Base-by-base conservation (phyloP, 2,329 filamentous ascomycete species). In the Cladosporium sp. region DNA sequence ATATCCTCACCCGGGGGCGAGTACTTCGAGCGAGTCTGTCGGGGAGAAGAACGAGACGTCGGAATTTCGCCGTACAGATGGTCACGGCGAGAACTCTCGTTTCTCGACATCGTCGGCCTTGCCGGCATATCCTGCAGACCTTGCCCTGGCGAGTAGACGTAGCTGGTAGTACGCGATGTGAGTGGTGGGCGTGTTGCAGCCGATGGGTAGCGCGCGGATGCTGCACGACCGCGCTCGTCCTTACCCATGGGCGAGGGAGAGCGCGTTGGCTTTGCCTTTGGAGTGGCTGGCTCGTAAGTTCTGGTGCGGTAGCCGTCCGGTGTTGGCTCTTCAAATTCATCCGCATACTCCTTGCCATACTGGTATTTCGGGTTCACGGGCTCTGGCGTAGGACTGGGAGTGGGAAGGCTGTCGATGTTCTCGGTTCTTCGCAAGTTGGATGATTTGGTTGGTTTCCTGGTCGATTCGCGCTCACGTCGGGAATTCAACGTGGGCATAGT, bases 401-500 rank as follows among this genome's bases (percentile, higher is more conserved):
- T 63, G 5, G 61, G 54, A 7, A 61, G 39, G 13, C 59, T 61
- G 15, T 60, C 56, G 3, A 38, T 53, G 17, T 57, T 54, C 18
- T 65, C 63, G 1, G 63, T 62, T 11, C 58, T 54, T 7, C 64
- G 59, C 7, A 60, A 43, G 7, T 42, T 48, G 11, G 64, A 61
- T 24, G 52, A 45, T 39, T 57, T 63, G 22, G 47, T 47, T 2
- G 57, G 56, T 19, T 47, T 51, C n/a, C 51, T 42, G 20, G 52
- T 40, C 15, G 53, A 55, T 20, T 59, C 58, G 8, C 42, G 29
- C 9, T 54, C 51, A 18, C 45, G 45, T 7, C 45, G 36, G 17
- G 24, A 30, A 9, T 52, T 49, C 18, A 50, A 40, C 17, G 50
- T 19, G 12, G 65, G 72, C 72, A 72, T 73, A 1, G 71, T 75